phyloP scores from a whole-genome alignment of 2,329 filamentous ascomycete genomes.

The Phialophora expanda region DNA sequence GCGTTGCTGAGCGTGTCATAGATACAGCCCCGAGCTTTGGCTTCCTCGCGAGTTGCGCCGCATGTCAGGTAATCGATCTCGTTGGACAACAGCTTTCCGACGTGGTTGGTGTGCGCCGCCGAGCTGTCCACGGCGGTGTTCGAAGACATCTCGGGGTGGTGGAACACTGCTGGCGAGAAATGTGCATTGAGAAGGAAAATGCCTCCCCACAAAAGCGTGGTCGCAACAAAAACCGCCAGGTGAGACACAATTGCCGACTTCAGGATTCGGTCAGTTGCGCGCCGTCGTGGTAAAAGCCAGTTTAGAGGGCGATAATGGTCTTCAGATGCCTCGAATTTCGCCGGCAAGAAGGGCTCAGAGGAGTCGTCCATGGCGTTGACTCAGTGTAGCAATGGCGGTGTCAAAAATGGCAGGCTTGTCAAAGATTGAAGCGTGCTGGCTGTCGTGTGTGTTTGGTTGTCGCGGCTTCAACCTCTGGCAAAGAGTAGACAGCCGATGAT shows the following conservation, averaged over 20 bases:
- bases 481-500: background rate
- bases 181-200: slow-evolving; percentile 9
- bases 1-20: background rate
- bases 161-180: background rate
- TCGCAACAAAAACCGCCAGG: slow-evolving; percentile 6
- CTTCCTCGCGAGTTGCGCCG: background rate
- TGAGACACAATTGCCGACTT: slow-evolving; percentile 7
- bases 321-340: slow-evolving; percentile 1
- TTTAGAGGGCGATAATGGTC: background rate
- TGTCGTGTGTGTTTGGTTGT: background rate
- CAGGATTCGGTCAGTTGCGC: slow-evolving; percentile 1
- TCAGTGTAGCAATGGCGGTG: background rate
- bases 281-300: slow-evolving; percentile 7
- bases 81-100: slow-evolving; percentile 1
- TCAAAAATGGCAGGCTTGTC: background rate
- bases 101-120: background rate
- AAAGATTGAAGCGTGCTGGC: background rate
- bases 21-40: background rate
- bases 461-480: background rate
- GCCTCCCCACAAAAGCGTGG: slow-evolving; percentile 10
- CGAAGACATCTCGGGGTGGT: background rate
- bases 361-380: slow-evolving; percentile 3
- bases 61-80: slow-evolving; percentile 14
- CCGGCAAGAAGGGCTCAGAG: slow-evolving; percentile 10
- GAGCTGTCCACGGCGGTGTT: background rate